Evolutionary conservation across 495 filamentous ascomycete species (phyloP).

Genomic region (Penicillium bovifimosum): DNA sequence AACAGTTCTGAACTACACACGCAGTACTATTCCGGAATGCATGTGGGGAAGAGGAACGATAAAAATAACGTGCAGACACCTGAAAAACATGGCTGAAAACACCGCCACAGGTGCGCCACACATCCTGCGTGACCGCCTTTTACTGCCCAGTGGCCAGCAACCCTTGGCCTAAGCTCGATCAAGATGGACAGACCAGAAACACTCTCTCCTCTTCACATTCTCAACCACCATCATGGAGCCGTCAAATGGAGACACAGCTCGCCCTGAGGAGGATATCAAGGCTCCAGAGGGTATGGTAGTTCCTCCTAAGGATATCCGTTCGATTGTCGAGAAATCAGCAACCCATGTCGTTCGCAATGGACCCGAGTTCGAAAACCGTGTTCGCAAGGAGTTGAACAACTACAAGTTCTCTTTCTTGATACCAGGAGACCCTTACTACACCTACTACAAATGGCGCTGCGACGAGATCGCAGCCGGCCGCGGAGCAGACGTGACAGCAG

Average conservation of each 20-base stretch:
- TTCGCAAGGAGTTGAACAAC: conserved; percentile 79
- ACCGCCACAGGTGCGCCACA: neutral
- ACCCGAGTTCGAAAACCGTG: conserved; percentile 76
- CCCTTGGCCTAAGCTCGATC: neutral
- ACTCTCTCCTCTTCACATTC: neutral
- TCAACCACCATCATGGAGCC: conserved; percentile 39
- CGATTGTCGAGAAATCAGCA: conserved; percentile 90
- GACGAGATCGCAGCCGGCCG: conserved; percentile 77
- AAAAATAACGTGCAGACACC: neutral
- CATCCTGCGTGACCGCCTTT: too few species aligned
- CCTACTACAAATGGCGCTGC: conserved; percentile 88
- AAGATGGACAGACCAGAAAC: neutral
- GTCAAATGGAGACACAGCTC: conserved; percentile 52
- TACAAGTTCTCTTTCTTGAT: conserved; percentile 88
- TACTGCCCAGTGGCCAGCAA: conserved; percentile 3
- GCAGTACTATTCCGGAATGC: neutral
- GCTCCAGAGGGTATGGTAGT: conserved; percentile 78
- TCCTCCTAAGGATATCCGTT: conserved; percentile 76
- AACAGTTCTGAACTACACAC: neutral
- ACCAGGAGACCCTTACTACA: conserved; percentile 74
- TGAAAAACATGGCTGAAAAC: neutral
- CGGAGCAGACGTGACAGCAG: conserved; percentile 74
- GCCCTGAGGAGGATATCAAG: conserved; percentile 56
- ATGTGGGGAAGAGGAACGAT: neutral
- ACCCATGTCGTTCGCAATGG: conserved; percentile 85